A percentile compares a stretch with the other conserved stretches of the same genome.
phyloP scores from a whole-genome alignment of 345 rosid species.

The Alliaria petiolata region DNA sequence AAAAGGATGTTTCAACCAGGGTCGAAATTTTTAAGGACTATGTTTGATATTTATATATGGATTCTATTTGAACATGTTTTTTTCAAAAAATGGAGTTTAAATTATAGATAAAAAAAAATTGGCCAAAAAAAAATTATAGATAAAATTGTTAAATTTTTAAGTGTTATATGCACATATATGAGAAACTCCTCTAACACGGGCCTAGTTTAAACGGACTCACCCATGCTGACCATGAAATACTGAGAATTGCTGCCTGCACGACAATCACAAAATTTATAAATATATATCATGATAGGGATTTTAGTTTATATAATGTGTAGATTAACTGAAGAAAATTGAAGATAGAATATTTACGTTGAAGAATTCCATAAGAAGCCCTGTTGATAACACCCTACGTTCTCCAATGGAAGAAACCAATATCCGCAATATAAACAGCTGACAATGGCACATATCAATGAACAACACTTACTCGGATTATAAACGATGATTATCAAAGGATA shows the following conservation, averaged over 20 bases:
- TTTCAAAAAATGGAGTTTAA: background rate
- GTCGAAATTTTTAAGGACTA: background rate
- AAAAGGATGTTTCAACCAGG: background rate
- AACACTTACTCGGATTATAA: background rate
- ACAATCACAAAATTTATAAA: background rate
- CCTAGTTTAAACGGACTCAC: conserved; percentile 34
- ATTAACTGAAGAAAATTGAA: background rate
- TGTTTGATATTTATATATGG: background rate
- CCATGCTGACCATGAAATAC: conserved; percentile 76
- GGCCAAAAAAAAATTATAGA: background rate
- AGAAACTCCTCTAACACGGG: background rate
- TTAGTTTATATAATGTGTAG: background rate
- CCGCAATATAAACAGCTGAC: conserved; percentile 72
- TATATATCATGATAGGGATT: background rate
- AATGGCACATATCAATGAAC: background rate
- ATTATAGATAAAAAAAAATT: too few species aligned
- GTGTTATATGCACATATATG: too few species aligned
- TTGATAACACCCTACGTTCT: conserved; percentile 63
- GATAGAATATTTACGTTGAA: conserved; percentile 1
- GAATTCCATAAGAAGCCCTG: conserved; percentile 59
- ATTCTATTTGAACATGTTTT: background rate
- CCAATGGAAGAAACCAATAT: conserved; percentile 45
- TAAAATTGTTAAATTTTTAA: background rate
- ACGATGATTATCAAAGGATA: background rate
- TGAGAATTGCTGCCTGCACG: conserved; percentile 56